Evolutionary conservation across 2,329 filamentous ascomycete species (phyloP), one percentile per base, ranked within the genome.

Genomic region (Emergomyces orientalis): DNA sequence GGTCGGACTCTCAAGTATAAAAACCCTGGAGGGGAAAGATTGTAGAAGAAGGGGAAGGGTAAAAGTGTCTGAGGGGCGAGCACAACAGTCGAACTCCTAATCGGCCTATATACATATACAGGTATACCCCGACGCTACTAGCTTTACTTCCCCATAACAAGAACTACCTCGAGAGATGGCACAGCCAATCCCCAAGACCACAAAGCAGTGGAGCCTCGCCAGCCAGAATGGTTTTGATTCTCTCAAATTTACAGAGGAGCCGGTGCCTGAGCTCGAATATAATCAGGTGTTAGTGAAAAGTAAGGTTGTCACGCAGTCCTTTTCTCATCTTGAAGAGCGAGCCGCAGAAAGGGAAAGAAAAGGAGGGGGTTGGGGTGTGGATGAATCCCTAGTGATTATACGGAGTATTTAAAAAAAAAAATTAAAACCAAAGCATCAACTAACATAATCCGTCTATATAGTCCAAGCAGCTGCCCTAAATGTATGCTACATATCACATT

Each of bases 141-240:
- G 34, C 34, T 37, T 14, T 49, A 49, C 25, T 25, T 49, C 14
- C n/a, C 19, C 19, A 45, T 22, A n/a, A 7, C 43, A 45, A n/a
- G 43, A 45, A 13, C 45, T 13, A 13, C 22, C 45, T 25, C 17
- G 6, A 27, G 41, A 6, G 34, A 61, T 61, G 60, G n/a, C 32
- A 37, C 47, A 55, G n/a, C 22, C 49, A 47, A 61, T 61, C 13
- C 49, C 49, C n/a, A 39, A 43, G 34, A 61, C 60, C 11, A 45
- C 60, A 9, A 61, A 61, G 39, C 60, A 61, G 34, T 61, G 60
- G 60, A 61, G 14, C n/a, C 22, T 61, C 30, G n/a, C n/a, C 43
- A 22, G 49, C n/a, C 45, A 61, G 49, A 49, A 61, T 41, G 60
- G 60, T 6, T 45, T 61, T 30, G 60, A 43, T 9, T 25, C 45